phyloP scores from a whole-genome alignment of 1,284 basidiomycete genomes.

The Kalmanozyma brasiliensis region DNA sequence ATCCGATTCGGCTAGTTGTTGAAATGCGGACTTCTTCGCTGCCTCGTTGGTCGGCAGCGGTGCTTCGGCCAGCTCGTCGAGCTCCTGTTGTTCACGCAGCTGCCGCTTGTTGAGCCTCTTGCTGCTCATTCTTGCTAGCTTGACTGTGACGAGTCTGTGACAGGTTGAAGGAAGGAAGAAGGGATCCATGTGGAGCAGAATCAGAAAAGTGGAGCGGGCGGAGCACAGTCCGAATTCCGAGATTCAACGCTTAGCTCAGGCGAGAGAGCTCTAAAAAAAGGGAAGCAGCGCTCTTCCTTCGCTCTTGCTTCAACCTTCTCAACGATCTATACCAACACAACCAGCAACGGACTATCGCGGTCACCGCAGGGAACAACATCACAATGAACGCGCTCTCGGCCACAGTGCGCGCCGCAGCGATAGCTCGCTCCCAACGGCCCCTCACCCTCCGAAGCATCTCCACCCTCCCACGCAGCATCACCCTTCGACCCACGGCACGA shows the following conservation, averaged over 20 bases:
- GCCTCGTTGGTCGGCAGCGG: conserved; percentile 12
- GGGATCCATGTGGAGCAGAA: background rate
- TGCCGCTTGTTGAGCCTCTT: conserved; percentile 63
- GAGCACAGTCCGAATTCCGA: conserved; percentile 29
- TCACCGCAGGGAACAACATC: background rate
- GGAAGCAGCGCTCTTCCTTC: conserved; percentile 6
- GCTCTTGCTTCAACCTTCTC: background rate
- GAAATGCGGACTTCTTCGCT: conserved; percentile 16
- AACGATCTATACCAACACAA: background rate
- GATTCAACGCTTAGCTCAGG: conserved; percentile 31
- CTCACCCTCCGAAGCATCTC: conserved; percentile 10
- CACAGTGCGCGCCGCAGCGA: conserved; percentile 16
- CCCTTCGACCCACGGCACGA: conserved; percentile 6
- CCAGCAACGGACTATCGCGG: too few relatives aligned
- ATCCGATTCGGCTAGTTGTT: conserved; percentile 19
- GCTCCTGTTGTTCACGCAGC: conserved; percentile 61
- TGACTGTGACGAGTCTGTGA: too few relatives aligned
- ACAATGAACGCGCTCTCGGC: conserved; percentile 16
- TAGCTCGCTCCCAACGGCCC: conserved; percentile 11
- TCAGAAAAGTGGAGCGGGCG: conserved; percentile 6
- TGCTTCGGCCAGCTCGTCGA: conserved; percentile 47
- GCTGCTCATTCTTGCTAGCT: conserved; percentile 36
- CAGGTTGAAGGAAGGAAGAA: background rate
- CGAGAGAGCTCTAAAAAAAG: background rate
- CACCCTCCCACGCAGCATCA: conserved; percentile 6